Conservation (phyloP, 2,329 filamentous ascomycete genomes). For the Aspergillus nomiae region DNA sequence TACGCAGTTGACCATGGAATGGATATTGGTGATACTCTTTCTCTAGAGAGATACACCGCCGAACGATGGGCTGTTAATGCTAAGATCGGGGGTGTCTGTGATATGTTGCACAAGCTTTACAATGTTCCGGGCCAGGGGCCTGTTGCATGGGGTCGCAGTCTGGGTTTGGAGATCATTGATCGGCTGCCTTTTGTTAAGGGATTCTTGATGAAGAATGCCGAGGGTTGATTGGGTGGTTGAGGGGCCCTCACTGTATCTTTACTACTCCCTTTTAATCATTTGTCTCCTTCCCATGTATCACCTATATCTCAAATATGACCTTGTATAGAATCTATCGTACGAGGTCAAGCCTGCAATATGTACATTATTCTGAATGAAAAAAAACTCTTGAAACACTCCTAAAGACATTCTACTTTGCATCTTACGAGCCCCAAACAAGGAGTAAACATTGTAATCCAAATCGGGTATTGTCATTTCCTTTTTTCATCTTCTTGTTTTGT, state of each 20-base stretch:
- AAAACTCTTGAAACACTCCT: neutral
- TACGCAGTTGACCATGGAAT: conserved; percentile 79
- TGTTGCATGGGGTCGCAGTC: conserved; percentile 74
- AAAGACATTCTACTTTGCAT: neutral
- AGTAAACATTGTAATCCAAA: neutral
- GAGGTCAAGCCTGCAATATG: neutral
- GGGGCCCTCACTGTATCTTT: neutral
- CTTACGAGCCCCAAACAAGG: neutral
- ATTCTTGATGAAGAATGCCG: conserved; percentile 76
- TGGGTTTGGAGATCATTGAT: conserved; percentile 77
- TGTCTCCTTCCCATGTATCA: neutral
- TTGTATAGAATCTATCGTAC: neutral
- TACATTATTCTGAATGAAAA: neutral
- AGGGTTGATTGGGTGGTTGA: conserved; percentile 24
- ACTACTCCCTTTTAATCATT: neutral
- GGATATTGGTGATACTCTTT: conserved; percentile 78
- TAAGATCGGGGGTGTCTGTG: conserved; percentile 74
- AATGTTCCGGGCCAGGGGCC: conserved; percentile 73
- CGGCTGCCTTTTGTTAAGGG: conserved; percentile 73
- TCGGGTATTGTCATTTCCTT: conserved; percentile 2
- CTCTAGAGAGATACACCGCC: conserved; percentile 76
- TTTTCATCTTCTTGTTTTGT: neutral
- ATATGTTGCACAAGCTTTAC: conserved; percentile 92
- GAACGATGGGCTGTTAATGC: conserved; percentile 83
- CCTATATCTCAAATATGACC: neutral